Evolutionary conservation across 1,139 yeast genomes (phyloP), one percentile per base, ranked within the genome.

Genomic region (Citeromyces siamensis): DNA sequence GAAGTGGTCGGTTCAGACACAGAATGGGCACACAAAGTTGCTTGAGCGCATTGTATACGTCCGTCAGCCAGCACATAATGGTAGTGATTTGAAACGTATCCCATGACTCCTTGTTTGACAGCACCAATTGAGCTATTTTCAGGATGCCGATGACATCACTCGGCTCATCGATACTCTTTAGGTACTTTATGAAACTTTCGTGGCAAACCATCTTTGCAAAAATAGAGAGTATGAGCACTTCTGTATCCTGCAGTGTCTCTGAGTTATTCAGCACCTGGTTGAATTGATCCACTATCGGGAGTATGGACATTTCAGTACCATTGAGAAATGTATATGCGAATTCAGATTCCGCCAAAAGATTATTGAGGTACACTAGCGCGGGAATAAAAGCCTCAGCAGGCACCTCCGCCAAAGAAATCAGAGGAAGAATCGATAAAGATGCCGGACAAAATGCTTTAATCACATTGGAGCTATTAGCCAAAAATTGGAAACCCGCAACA

Each of bases 41-140:
- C 4, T 49, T 28, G 35, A 50, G 45, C 4, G 45, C 40, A 29
- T 55, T 53, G 41, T 64, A 68, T 31, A 67, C 47, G 19, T 65
- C 67, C 41, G 59, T 58, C 13, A 61, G 51, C 85, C 86, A 78
- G 0, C 73, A 59, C 38, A 77, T 55, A 10, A 78, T 58, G 2
- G 66, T 68, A 0, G 71, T 64, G 8, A 74, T 46, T 41, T 75
- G 63, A 37, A 61, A 62, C 35, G 68, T 67, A 39, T 66, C 62
- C 82, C 83, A 77, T 20, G 40, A 36, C 7, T 64, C 68, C 38
- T 58, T 65, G 31, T 72, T 66, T 0, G 79, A 68, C 2, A 69
- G 52, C 1, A 71, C 48, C 2, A 68, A 44, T 42, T 69, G 73
- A 4, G 62, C 46, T 4, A 59, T 46, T 37, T 54, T 53, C 31